A percentile compares a stretch with the other conserved stretches of the same genome.
phyloP scores from a whole-genome alignment of 169 alveolate species.

The Plasmodium sp. region DNA sequence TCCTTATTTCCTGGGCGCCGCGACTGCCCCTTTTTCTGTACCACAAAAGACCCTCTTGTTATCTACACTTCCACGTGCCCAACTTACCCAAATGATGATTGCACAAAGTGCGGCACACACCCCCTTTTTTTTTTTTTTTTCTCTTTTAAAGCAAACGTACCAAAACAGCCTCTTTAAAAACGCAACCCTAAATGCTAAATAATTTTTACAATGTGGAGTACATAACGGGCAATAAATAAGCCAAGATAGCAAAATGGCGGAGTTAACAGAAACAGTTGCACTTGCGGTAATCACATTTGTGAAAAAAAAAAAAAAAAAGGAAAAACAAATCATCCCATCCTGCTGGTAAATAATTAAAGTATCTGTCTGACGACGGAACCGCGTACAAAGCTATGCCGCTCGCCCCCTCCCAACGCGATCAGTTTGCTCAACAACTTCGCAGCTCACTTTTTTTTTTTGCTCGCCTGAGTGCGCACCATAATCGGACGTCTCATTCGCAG shows the following conservation, averaged over 20 bases:
- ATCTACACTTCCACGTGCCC: background rate
- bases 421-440: background rate
- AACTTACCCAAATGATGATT: background rate
- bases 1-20: background rate
- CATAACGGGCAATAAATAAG: background rate
- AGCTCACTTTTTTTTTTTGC: background rate
- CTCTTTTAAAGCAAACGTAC: background rate
- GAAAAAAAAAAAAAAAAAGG: background rate
- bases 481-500: background rate
- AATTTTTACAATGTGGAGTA: constrained; percentile 5
- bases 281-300: background rate
- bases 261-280: background rate
- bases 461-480: background rate
- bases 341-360: background rate
- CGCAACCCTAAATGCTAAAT: constrained; percentile 14
- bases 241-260: background rate
- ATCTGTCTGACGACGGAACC: background rate
- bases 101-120: background rate
- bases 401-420: background rate
- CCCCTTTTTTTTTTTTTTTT: background rate
- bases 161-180: background rate
- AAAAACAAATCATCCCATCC: background rate
- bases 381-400: background rate
- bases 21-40: background rate
- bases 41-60: background rate